These are phyloP conservation scores for Aspergillus viridinutans DNA, from an alignment of 2,329 filamentous ascomycete genomes.

Conservation along the genomic window DNA sequence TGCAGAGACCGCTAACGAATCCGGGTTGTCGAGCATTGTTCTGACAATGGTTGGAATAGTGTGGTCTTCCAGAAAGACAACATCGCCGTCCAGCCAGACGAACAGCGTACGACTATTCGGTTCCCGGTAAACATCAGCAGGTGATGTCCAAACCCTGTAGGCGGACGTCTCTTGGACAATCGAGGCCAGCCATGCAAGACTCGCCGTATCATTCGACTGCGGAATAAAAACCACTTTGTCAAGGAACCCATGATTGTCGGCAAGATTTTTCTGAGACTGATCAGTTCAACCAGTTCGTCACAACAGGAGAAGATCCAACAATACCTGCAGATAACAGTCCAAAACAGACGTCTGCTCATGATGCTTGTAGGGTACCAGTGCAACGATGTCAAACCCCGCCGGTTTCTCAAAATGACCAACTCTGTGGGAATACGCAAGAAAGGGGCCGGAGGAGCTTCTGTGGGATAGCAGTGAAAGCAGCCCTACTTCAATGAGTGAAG, in stretches of 20 bases:
- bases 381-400: slow-evolving; percentile 33
- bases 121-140: slow-evolving; percentile 12
- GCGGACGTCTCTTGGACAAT: slow-evolving; percentile 25
- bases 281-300: neutral
- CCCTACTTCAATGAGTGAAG: slow-evolving; percentile 17
- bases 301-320: no score
- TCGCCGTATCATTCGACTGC: slow-evolving; percentile 31
- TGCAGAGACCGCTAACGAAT: slow-evolving; percentile 50
- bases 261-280: slow-evolving; percentile 35
- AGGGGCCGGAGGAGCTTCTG: slow-evolving; percentile 19
- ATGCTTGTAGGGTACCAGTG: slow-evolving; percentile 37
- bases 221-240: slow-evolving; percentile 43
- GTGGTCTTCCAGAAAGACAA: slow-evolving; percentile 41
- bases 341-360: slow-evolving; percentile 33
- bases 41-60: slow-evolving; percentile 53
- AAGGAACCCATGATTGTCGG: slow-evolving; percentile 37
- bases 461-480: slow-evolving; percentile 18
- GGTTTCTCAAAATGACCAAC: slow-evolving; percentile 30
- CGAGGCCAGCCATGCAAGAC: slow-evolving; percentile 35
- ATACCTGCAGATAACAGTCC: slow-evolving; percentile 40
- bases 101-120: slow-evolving; percentile 29
- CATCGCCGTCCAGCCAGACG: slow-evolving; percentile 43
- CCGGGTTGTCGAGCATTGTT: slow-evolving; percentile 49
- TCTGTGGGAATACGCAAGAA: slow-evolving; percentile 27
- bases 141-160: slow-evolving; percentile 23